phyloP scores from a whole-genome alignment of 2,329 filamentous ascomycete genomes.

The Diaporthe sp. region DNA sequence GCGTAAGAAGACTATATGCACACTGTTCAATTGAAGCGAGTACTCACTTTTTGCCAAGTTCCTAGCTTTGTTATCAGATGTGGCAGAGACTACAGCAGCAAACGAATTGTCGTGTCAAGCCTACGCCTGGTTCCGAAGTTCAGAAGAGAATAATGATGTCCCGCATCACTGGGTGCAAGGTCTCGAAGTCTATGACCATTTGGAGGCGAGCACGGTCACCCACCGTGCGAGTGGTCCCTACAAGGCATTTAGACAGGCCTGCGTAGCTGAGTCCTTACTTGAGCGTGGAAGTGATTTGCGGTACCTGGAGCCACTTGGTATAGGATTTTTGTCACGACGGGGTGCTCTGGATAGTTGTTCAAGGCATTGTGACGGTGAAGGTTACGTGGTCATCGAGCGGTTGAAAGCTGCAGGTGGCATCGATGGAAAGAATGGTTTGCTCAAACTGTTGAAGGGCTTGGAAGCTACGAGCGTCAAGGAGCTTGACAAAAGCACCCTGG shows the following conservation, averaged over 20 bases:
- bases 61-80: background rate
- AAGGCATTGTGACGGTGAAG: background rate
- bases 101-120: background rate
- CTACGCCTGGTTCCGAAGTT: conserved; percentile 2
- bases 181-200: background rate
- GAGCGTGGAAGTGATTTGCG: conserved; percentile 8
- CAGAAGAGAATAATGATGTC: background rate
- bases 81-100: conserved; percentile 2
- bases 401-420: background rate
- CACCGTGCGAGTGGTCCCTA: background rate
- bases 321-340: background rate
- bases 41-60: conserved; percentile 3
- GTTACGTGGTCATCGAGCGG: background rate
- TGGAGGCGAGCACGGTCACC: conserved; percentile 13
- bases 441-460: background rate
- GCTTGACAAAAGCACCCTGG: background rate
- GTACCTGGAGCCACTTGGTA: conserved; percentile 1
- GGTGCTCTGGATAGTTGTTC: background rate
- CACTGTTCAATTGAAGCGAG: background rate
- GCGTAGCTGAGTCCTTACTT: background rate
- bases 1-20: background rate
- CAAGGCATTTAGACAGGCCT: background rate
- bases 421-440: background rate
- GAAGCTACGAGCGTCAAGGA: background rate
- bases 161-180: conserved; percentile 15